Percentiles rank a stretch among this genome's conserved stretches.
phyloP scores from a whole-genome alignment of 306 rosid genomes.

The Clitoria ternatea region DNA sequence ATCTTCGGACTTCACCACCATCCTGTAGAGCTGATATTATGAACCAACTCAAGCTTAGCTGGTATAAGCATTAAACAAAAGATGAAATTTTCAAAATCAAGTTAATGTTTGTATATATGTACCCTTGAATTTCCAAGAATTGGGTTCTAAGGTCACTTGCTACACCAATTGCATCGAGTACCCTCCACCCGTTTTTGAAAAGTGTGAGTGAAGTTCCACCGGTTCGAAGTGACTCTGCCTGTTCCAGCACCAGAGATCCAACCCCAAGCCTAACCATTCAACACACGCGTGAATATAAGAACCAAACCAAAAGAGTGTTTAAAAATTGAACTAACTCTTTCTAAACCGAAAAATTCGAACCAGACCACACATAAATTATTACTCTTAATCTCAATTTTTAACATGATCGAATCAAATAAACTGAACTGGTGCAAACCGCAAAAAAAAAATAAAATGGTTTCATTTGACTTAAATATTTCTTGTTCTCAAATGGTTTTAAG shows the following conservation, averaged over 20 bases:
- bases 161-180: slow-evolving; percentile 82
- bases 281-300: background rate
- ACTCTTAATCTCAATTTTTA: too few relatives aligned
- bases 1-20: slow-evolving; percentile 65
- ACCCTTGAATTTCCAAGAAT: slow-evolving; percentile 84
- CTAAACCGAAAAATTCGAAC: too few relatives aligned
- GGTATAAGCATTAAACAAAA: background rate
- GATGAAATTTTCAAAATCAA: background rate
- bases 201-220: slow-evolving; percentile 91
- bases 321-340: too few relatives aligned
- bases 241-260: slow-evolving; percentile 40
- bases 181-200: slow-evolving; percentile 87
- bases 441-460: too few relatives aligned
- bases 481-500: too few relatives aligned
- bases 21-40: slow-evolving; percentile 79
- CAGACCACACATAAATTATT: too few relatives aligned
- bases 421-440: too few relatives aligned
- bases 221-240: slow-evolving; percentile 35
- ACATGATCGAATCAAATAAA: too few relatives aligned
- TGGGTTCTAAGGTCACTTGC: slow-evolving; percentile 71
- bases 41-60: slow-evolving; percentile 48
- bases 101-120: background rate
- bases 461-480: too few relatives aligned
- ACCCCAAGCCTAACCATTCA: slow-evolving; percentile 61
- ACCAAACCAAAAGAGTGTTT: too few relatives aligned